phyloP scores from a whole-genome alignment of 2,329 filamentous ascomycete species.

The Paraphaeosphaeria sporulosa region DNA sequence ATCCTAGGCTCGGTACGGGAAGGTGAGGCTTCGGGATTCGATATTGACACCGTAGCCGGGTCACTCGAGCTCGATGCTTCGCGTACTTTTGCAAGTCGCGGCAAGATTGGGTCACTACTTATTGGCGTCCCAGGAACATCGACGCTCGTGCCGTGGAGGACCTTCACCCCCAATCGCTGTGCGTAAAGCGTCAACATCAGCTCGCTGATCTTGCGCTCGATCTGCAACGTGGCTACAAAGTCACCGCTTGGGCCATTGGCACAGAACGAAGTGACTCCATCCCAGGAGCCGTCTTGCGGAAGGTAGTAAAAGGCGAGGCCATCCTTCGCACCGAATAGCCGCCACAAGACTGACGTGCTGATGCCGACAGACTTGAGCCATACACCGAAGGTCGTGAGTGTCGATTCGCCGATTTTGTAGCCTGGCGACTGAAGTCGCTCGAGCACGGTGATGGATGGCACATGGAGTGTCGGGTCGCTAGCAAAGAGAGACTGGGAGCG shows the following conservation, averaged over 20 bases:
- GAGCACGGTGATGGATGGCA: background rate
- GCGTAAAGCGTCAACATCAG: background rate
- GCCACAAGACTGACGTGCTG: background rate
- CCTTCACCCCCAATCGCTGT: background rate
- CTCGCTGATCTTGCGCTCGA: constrained; percentile 2
- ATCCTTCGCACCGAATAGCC: background rate
- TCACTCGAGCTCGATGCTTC: background rate
- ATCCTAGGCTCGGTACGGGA: background rate
- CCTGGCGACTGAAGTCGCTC: background rate
- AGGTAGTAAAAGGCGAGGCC: background rate
- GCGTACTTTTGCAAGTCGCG: background rate
- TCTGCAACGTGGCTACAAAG: constrained; percentile 1
- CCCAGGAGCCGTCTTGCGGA: background rate
- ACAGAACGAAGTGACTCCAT: background rate
- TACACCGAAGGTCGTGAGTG: background rate
- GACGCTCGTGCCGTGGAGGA: background rate
- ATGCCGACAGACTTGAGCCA: background rate
- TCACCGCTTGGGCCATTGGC: background rate
- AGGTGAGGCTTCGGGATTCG: background rate
- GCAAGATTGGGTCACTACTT: background rate
- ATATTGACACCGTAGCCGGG: background rate
- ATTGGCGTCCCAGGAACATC: background rate
- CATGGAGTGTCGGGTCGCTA: background rate
- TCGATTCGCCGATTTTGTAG: constrained; percentile 1
- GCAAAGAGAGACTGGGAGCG: constrained; percentile 1